phyloP scores from a whole-genome alignment of 1,284 basidiomycete species.

The Xerocomus amazonicus region DNA sequence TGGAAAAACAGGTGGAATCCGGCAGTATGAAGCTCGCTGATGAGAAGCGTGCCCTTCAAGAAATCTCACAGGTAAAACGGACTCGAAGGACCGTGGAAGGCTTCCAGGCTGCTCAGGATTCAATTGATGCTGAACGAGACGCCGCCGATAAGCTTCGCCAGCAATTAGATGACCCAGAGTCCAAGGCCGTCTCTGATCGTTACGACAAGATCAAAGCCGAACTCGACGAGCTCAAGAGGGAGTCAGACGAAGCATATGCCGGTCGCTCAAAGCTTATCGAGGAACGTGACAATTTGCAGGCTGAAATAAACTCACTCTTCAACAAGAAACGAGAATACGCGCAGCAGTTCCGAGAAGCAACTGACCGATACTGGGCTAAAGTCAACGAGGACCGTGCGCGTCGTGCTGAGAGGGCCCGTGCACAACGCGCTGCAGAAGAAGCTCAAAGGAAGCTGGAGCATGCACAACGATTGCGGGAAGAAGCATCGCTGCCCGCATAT shows the following conservation, averaged over 20 bases:
- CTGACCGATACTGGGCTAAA: conserved; percentile 79
- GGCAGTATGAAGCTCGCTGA: conserved; percentile 92
- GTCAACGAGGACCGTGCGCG: conserved; percentile 82
- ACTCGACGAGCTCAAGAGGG: conserved; percentile 83
- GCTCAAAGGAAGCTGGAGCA: conserved; percentile 79
- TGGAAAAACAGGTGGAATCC: conserved; percentile 89
- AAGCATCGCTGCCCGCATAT: conserved; percentile 89
- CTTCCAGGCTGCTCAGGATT: conserved; percentile 74
- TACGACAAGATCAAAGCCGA: conserved; percentile 85
- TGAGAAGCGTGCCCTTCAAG: conserved; percentile 91
- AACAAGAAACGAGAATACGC: conserved; percentile 76
- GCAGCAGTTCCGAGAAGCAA: conserved; percentile 72
- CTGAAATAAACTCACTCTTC: conserved; percentile 72
- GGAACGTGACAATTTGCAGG: conserved; percentile 78
- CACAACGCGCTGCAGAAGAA: conserved; percentile 83
- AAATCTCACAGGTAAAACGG: conserved; percentile 76
- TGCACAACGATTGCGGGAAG: conserved; percentile 82
- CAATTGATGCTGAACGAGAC: conserved; percentile 79
- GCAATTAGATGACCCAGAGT: conserved; percentile 89
- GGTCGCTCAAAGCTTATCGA: conserved; percentile 83
- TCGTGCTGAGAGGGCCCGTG: conserved; percentile 76
- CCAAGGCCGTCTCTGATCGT: conserved; percentile 77
- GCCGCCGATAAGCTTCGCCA: conserved; percentile 79
- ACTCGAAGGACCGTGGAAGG: conserved; percentile 70
- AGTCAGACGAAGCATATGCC: conserved; percentile 83